A percentile compares a stretch with the other conserved stretches of the same genome.
These are phyloP conservation scores for Geranium rotundifolium DNA, from an alignment of 345 rosid species.

Conservation along the genomic window DNA sequence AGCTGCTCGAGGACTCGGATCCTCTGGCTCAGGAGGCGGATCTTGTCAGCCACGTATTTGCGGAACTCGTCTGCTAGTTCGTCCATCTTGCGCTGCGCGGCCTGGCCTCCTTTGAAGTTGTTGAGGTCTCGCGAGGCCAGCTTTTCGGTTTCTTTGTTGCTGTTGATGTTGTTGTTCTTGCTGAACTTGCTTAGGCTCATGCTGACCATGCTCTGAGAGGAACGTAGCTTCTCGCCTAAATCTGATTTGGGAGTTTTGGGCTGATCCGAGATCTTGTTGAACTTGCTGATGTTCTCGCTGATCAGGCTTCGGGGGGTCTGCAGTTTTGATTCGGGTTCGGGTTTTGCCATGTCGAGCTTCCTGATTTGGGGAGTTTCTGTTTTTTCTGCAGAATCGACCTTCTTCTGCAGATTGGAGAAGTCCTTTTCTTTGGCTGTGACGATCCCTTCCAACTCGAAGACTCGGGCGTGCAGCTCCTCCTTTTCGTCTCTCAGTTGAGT, in stretches of 20 bases:
- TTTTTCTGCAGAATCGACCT: constrained; percentile 26
- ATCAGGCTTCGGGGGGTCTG: constrained; percentile 2
- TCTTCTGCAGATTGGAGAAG: constrained; percentile 18
- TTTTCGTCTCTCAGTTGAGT: constrained; percentile 37
- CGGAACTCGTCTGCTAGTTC: constrained; percentile 50
- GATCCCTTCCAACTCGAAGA: constrained; percentile 23
- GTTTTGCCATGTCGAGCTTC: no score
- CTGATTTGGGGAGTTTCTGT: constrained; percentile 7
- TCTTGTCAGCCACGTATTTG: constrained; percentile 50
- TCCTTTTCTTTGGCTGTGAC: constrained; percentile 12
- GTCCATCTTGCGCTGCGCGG: constrained; percentile 51
- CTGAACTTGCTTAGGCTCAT: constrained; percentile 17
- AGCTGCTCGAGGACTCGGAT: constrained; percentile 63
- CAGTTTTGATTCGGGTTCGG: no score
- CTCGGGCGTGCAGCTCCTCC: constrained; percentile 19
- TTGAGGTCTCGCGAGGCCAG: background rate
- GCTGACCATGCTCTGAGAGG: constrained; percentile 13
- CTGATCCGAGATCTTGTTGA: background rate
- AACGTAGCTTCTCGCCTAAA: constrained; percentile 12
- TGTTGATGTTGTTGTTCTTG: constrained; percentile 10
- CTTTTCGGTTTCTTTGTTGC: background rate
- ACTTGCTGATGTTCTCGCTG: constrained; percentile 7
- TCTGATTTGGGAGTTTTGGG: no score
- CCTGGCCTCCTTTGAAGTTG: constrained; percentile 14
- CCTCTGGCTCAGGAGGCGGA: constrained; percentile 48